These are phyloP conservation scores for Salvia hispanica DNA, from an alignment of 257 asterid species.

Conservation along the genomic window DNA sequence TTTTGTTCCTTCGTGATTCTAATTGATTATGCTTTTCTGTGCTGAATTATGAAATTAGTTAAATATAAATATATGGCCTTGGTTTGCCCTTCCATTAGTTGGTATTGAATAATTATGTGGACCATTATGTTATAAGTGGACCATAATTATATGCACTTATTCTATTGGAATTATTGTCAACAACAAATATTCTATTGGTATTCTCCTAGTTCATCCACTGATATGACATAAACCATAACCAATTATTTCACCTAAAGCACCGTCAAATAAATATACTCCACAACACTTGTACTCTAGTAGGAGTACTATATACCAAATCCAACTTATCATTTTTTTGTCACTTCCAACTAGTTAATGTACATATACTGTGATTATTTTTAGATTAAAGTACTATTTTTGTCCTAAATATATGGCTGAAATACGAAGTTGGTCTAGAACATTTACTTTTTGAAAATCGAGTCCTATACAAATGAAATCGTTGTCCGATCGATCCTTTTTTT, in stretches of 20 bases:
- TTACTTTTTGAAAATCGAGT: too few species aligned
- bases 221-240: neutral
- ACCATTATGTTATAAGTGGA: neutral
- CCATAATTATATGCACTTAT: neutral
- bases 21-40: neutral
- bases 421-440: too few species aligned
- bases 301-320: neutral
- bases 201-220: neutral
- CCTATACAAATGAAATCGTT: too few species aligned
- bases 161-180: neutral
- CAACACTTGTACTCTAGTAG: neutral
- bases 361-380: too few species aligned
- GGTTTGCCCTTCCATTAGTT: slow-evolving; percentile 2
- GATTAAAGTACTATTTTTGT: too few species aligned
- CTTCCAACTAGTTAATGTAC: too few species aligned
- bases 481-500: too few species aligned
- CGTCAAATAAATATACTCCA: neutral
- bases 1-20: neutral
- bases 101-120: neutral
- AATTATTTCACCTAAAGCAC: neutral
- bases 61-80: neutral
- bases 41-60: neutral
- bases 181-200: neutral
- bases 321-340: too few species aligned
- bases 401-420: too few species aligned